Base-by-base conservation (phyloP, 371 early-diverging fungal species). In the Smittium culicis region DNA sequence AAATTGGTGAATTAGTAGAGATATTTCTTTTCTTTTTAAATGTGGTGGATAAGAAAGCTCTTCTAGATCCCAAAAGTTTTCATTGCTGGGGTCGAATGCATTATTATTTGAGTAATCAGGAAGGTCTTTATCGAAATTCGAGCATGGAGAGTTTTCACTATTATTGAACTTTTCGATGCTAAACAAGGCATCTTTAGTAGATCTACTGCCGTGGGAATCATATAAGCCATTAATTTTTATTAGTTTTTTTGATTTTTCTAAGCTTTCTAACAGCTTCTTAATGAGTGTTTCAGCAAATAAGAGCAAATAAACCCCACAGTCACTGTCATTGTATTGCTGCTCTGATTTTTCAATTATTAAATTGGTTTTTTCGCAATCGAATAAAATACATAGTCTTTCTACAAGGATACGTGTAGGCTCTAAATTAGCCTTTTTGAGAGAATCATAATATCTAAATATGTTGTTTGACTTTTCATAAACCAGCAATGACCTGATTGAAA, bases 361-460 rank as follows among this genome's bases (percentile, higher is more conserved):
- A 63, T 63, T 63, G 2, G 63, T 63, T 32, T 63, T 63, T 5
- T n/a, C 24, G 2, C 32, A n/a, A n/a, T 32, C n/a, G 17, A 63
- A 63, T 32, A 63, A 24, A 11, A 30, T 33, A 63, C 63, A 63
- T 8, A 63, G n/a, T 32, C 63, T 1, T 35, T 63, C 63, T 5
- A 63, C 32, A 30, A 63, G n/a, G 27, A 63, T 63, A 30, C 35
- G 20, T 1, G 63, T 2, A 30, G 63, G 24, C n/a, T 63, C 35
- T 33, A 63, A n/a, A 63, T 63, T 63, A 31, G 63, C 17, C 14
- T 63, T 63, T n/a, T 63, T 63, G 34, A 31, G 35, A 30, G 63
- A 63, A 33, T 63, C 63, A 32, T 63, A 63, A n/a, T 63, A 35
- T 63, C 63, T 63, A 63, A 63, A 63, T 14, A n/a, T n/a, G n/a